Evolutionary conservation across 139 green algal genomes (phyloP), one percentile per base, ranked within the genome.

Genomic region (Monoraphidium neglectum): DNA sequence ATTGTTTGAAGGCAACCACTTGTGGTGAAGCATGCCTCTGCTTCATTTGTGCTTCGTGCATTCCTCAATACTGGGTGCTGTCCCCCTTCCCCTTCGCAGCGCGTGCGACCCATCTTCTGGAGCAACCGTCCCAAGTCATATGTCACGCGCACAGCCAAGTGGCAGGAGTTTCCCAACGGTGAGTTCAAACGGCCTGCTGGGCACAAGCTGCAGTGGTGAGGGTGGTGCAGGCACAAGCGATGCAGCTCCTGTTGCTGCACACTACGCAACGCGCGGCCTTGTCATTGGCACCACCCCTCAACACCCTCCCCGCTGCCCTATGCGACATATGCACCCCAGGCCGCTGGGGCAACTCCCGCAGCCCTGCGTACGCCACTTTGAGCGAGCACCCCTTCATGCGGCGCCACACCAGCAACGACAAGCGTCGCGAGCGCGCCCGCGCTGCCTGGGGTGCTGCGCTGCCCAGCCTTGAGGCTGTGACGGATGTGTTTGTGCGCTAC

Each of bases 91-190:
- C 64, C 71, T 73, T 63, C 8, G n/a, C 90, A 97, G 87, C 71
- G 68, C 13, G 93, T 97, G 64, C 86, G 93, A 24, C 93, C 93
- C 43, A 92, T 97, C 62, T 91, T 92, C 85, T 97, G 93, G 93
- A 81, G 80, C 59, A 91, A 93, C 81, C 77, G 93, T 2, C 89
- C 89, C 71, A 89, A 90, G 83, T 84, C 76, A 74, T 97, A 97
- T 82, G 37, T 96, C 56, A 84, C 81, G 65, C 86, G 93, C 70
- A 97, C 93, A 0, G 37, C 54, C 2, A 82, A 88, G 51, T 97
- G 91, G 93, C 77, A 89, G 18, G 56, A 70, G 10, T 97, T 88
- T 80, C 92, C 93, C 3, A 77, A 73, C 38, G 82, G 81, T 61
- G 85, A 81, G 83, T n/a, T n/a, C n/a, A n/a, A n/a, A n/a, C n/a